phyloP scores from a whole-genome alignment of 306 rosid species.

The Cucumis sativus region Cucumber_9930_V3 NC_026657.2:39953501-39954000 shows the following conservation, averaged over 20 bases:
- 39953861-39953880: slow-evolving; percentile 83
- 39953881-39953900: slow-evolving; percentile 84
- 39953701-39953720: slow-evolving; percentile 96
- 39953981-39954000: slow-evolving; percentile 75
- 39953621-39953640: slow-evolving; percentile 85
- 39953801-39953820: slow-evolving; percentile 86
- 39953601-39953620: slow-evolving; percentile 59
- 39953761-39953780: slow-evolving; percentile 51
- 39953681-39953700: slow-evolving; percentile 89
- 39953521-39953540: slow-evolving; percentile 86
- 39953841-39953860: slow-evolving; percentile 95
- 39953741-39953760: slow-evolving; percentile 95
- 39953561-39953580: slow-evolving; percentile 38
- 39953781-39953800: slow-evolving; percentile 42
- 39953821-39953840: slow-evolving; percentile 77
- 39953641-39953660: slow-evolving; percentile 47
- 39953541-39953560: slow-evolving; percentile 41
- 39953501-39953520: slow-evolving; percentile 93
- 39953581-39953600: slow-evolving; percentile 69
- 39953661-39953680: slow-evolving; percentile 65
- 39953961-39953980: slow-evolving; percentile 81
- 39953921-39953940: slow-evolving; percentile 70
- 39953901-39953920: slow-evolving; percentile 75
- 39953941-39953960: slow-evolving; percentile 77
- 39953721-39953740: slow-evolving; percentile 77